phyloP scores from a whole-genome alignment of 2,329 filamentous ascomycete genomes.

The Fusarium camptoceras region DNA sequence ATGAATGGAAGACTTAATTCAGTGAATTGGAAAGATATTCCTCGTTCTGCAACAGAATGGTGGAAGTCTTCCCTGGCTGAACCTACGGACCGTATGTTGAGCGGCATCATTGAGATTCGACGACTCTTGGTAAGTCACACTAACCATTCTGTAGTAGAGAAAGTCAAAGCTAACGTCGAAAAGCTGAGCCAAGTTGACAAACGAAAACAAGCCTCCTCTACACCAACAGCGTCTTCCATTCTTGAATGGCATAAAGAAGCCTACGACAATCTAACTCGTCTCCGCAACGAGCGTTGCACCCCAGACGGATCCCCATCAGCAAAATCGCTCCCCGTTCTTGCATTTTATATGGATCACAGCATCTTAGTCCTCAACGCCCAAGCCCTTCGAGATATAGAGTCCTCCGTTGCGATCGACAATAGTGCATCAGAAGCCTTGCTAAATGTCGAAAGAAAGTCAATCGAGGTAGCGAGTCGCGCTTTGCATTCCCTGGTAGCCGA shows the following conservation, averaged over 20 bases:
- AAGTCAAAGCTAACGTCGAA: not conserved
- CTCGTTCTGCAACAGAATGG: slow-evolving; percentile 8
- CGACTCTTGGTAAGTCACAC: not conserved
- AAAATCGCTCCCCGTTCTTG: not conserved
- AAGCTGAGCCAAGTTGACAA: slow-evolving; percentile 12
- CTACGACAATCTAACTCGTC: not conserved
- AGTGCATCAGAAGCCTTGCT: not conserved
- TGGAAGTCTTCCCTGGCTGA: slow-evolving; percentile 13
- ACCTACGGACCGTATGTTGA: slow-evolving; percentile 13
- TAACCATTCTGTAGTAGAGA: fast-evolving
- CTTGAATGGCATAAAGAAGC: slow-evolving; percentile 19
- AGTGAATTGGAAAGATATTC: slow-evolving; percentile 13
- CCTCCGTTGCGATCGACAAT: not conserved
- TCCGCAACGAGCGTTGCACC: slow-evolving; percentile 10
- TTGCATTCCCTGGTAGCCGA: not conserved
- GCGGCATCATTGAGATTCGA: slow-evolving; percentile 10
- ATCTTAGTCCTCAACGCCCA: slow-evolving; percentile 11
- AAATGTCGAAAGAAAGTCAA: not conserved
- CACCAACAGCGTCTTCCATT: not conserved
- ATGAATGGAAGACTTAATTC: slow-evolving; percentile 12
- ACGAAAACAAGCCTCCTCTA: not conserved
- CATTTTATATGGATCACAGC: slow-evolving; percentile 19
- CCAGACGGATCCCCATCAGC: not conserved
- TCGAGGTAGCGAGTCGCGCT: slow-evolving; percentile 6
- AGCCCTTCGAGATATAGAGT: not conserved